A percentile compares a stretch with the other conserved stretches of the same genome.
These are phyloP conservation scores for Pythium inflatum DNA, from an alignment of 352 stramenopile genomes.

Conservation along the genomic window DNA sequence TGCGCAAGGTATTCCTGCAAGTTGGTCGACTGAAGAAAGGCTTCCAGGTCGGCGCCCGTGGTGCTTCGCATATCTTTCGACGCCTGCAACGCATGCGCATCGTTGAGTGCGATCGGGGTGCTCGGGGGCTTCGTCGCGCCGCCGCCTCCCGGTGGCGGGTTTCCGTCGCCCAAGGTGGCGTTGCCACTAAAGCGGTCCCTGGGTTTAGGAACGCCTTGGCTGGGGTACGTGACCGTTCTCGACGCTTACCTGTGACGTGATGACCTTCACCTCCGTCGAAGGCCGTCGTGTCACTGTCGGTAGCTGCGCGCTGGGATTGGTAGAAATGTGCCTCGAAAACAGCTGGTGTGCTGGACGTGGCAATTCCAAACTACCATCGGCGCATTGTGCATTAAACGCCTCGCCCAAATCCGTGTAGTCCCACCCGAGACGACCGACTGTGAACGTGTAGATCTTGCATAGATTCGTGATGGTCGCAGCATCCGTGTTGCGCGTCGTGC, in stretches of 20 bases:
- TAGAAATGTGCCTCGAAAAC: background rate
- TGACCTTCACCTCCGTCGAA: background rate
- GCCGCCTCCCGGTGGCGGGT: background rate
- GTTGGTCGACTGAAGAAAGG: background rate
- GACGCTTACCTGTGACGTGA: background rate
- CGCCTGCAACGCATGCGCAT: conserved; percentile 1
- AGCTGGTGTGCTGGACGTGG: conserved; percentile 3
- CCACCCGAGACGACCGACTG: conserved; percentile 32
- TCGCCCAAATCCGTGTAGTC: conserved; percentile 11
- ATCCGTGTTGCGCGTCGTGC: too few relatives aligned
- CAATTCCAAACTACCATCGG: too few relatives aligned
- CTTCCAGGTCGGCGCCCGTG: background rate
- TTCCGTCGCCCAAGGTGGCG: background rate
- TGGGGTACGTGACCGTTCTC: background rate
- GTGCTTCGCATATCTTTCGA: background rate
- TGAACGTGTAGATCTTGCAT: conserved; percentile 36
- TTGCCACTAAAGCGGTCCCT: background rate
- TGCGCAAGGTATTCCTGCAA: too few relatives aligned
- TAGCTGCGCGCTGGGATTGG: background rate
- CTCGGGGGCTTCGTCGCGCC: background rate
- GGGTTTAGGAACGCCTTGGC: background rate
- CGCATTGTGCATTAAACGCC: conserved; percentile 22
- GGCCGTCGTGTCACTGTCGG: background rate
- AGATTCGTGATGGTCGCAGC: conserved; percentile 18
- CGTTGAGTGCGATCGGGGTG: background rate